Evolutionary conservation across 306 rosid genomes (phyloP).

Genomic region (Neltuma alba): DNA sequence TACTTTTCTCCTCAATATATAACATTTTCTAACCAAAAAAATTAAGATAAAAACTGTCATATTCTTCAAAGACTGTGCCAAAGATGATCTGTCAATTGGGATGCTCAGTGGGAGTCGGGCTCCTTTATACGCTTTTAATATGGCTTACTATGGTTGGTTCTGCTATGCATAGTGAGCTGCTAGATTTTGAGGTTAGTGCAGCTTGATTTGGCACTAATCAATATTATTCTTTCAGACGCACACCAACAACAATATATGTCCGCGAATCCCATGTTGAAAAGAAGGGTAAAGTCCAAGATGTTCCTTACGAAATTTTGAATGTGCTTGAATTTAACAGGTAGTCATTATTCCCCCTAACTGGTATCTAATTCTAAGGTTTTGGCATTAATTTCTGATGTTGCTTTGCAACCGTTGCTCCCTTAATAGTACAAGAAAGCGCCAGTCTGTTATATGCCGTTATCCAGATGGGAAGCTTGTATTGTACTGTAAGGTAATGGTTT

Average conservation of each 20-base stretch:
- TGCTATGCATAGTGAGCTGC: constrained; percentile 17
- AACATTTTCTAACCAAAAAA: no score
- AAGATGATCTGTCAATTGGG: no score
- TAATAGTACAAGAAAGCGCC: constrained; percentile 94
- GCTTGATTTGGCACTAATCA: constrained; percentile 35
- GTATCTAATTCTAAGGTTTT: constrained; percentile 45
- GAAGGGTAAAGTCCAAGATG: neutral
- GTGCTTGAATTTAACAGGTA: constrained; percentile 12
- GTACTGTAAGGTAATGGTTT: constrained; percentile 89
- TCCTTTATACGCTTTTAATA: constrained; percentile 24
- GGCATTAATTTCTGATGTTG: constrained; percentile 22
- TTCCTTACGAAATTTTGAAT: neutral
- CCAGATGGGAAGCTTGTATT: constrained; percentile 92
- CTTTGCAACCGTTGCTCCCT: constrained; percentile 35
- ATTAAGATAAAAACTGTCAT: no score
- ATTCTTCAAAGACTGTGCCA: no score
- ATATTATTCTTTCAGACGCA: constrained; percentile 66
- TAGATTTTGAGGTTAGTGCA: constrained; percentile 30
- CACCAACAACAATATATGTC: constrained; percentile 85
- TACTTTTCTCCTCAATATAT: no score
- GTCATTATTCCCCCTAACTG: neutral
- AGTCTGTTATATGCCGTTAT: constrained; percentile 94
- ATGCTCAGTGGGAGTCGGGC: no score
- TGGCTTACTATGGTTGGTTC: constrained; percentile 22
- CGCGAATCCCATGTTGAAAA: constrained; percentile 71